phyloP scores from a whole-genome alignment of 257 asterid species.

The Anisodus acutangulus region DNA sequence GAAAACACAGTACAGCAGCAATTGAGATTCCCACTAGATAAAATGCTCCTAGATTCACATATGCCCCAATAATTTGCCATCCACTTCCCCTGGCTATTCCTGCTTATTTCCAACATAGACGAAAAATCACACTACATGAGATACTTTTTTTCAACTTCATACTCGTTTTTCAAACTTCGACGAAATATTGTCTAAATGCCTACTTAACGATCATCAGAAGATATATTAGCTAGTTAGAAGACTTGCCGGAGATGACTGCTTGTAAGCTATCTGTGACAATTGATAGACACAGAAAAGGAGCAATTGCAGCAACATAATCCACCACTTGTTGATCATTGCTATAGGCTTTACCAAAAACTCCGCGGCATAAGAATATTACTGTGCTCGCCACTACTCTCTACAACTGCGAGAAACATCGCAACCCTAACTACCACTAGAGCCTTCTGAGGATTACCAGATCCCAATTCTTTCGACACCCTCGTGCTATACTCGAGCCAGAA shows the following conservation, averaged over 20 bases:
- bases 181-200: not conserved
- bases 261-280: conserved; percentile 54
- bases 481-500: conserved; percentile 43
- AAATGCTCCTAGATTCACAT: conserved; percentile 57
- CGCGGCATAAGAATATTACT: conserved; percentile 39
- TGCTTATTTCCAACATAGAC: conserved; percentile 27
- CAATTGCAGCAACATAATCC: conserved; percentile 48
- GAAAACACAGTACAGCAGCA: conserved; percentile 44
- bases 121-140: not conserved
- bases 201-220: not conserved
- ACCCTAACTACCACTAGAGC: conserved; percentile 49
- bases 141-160: not conserved
- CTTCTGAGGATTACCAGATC: conserved; percentile 57
- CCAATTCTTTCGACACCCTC: conserved; percentile 63
- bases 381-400: conserved; percentile 33
- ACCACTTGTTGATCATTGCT: conserved; percentile 58
- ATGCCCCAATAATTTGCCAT: conserved; percentile 66
- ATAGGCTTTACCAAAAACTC: conserved; percentile 45
- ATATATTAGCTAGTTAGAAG: not conserved
- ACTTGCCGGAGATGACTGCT: conserved; percentile 55
- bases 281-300: conserved; percentile 54
- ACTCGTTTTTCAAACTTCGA: not conserved
- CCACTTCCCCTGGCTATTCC: conserved; percentile 74
- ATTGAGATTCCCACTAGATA: conserved; percentile 58
- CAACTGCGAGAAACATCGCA: conserved; percentile 44